Conservation (phyloP, 805 yeast genomes). For the Wickerhamomyces rabaulensis region DNA sequence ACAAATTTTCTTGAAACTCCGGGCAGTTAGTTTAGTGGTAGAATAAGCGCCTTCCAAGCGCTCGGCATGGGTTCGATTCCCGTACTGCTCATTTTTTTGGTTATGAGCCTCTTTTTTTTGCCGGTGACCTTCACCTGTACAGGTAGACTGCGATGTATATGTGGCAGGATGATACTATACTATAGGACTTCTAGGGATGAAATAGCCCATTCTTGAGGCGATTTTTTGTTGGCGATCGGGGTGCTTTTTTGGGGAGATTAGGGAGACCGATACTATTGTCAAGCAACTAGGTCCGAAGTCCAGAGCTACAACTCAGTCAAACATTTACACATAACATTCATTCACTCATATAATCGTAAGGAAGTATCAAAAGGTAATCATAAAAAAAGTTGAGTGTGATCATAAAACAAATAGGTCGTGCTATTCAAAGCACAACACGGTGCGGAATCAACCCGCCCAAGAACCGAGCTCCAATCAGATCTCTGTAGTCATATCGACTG, state of each 20-base stretch:
- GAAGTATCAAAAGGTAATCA: neutral
- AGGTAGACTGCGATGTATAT: too few species aligned
- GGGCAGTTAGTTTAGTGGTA: conserved; percentile 89
- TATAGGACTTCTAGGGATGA: too few species aligned
- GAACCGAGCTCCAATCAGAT: neutral
- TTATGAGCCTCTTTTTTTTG: conserved; percentile 17
- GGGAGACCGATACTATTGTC: too few species aligned
- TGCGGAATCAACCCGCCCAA: neutral
- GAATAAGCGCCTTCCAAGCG: conserved; percentile 89
- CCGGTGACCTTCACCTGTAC: too few species aligned
- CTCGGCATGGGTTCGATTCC: conserved; percentile 90
- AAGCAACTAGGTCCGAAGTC: too few species aligned
- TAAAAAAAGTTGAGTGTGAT: neutral
- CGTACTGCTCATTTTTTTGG: conserved; percentile 62
- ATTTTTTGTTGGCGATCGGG: too few species aligned
- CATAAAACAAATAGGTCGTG: neutral
- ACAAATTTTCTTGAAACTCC: neutral
- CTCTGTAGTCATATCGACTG: neutral
- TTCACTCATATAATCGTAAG: neutral
- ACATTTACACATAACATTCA: neutral
- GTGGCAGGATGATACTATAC: too few species aligned
- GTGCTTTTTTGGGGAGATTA: too few species aligned
- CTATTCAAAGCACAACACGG: neutral
- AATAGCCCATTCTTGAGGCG: too few species aligned
- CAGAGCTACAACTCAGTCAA: neutral